phyloP scores from a whole-genome alignment of 2,329 filamentous ascomycete genomes.

The Colletotrichum plurivorum region DNA sequence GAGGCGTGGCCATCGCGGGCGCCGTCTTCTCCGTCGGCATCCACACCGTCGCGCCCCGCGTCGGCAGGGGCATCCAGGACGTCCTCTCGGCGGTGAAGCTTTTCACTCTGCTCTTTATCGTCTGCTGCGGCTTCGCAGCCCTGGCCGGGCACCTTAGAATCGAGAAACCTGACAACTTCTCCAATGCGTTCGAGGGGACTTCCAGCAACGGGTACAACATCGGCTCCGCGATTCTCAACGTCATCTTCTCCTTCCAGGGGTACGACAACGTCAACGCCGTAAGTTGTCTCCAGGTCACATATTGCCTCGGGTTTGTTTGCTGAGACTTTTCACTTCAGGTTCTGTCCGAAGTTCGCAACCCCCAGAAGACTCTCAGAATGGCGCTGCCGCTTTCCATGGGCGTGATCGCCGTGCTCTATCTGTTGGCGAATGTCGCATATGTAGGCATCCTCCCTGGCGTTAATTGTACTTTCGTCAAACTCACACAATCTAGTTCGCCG shows the following conservation, averaged over 20 bases:
- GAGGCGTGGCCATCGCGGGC: slow-evolving; percentile 30
- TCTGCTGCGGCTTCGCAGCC: slow-evolving; percentile 37
- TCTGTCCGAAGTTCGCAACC: slow-evolving; percentile 36
- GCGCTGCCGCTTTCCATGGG: slow-evolving; percentile 34
- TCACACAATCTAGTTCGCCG: slow-evolving; percentile 15
- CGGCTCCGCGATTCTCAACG: slow-evolving; percentile 32
- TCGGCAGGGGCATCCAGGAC: slow-evolving; percentile 28
- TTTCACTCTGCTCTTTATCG: slow-evolving; percentile 34
- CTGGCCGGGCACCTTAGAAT: slow-evolving; percentile 29
- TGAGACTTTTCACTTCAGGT: background rate
- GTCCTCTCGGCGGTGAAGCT: slow-evolving; percentile 33
- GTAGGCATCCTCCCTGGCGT: background rate
- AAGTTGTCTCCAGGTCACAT: background rate
- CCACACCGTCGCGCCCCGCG: slow-evolving; percentile 29
- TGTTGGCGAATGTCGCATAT: slow-evolving; percentile 34
- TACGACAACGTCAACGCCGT: slow-evolving; percentile 38
- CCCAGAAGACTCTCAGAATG: slow-evolving; percentile 31
- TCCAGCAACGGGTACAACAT: slow-evolving; percentile 36
- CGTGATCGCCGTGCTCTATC: slow-evolving; percentile 29
- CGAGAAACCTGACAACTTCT: slow-evolving; percentile 25
- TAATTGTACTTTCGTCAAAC: no score
- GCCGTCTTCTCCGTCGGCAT: slow-evolving; percentile 33
- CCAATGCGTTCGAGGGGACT: slow-evolving; percentile 30
- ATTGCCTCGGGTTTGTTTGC: no score
- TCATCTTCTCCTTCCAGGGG: slow-evolving; percentile 36